Conservation (phyloP, 805 yeast species). For the Saturnispora zaruensis region DNA sequence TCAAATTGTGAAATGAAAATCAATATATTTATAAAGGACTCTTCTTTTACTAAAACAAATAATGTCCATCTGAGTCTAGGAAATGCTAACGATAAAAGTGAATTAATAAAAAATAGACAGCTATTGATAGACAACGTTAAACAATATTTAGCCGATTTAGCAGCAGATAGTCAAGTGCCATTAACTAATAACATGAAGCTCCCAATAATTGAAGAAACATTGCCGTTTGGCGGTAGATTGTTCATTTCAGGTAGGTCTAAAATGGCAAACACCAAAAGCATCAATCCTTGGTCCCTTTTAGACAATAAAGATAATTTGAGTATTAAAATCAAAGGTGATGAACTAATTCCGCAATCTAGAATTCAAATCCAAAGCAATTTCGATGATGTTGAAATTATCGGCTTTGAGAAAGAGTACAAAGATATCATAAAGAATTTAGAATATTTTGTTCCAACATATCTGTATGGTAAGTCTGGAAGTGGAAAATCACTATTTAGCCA, state of each 20-base stretch:
- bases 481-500: constrained; percentile 62
- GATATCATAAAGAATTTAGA: constrained; percentile 34
- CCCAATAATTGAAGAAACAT: constrained; percentile 37
- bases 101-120: constrained; percentile 15
- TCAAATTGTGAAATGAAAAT: constrained; percentile 21
- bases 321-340: constrained; percentile 37
- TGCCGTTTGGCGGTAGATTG: constrained; percentile 56
- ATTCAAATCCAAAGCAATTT: constrained; percentile 13
- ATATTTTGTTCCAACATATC: constrained; percentile 42
- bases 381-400: constrained; percentile 37
- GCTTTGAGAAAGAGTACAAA: constrained; percentile 41
- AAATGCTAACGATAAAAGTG: background rate
- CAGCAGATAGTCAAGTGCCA: constrained; percentile 18
- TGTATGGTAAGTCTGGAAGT: constrained; percentile 71
- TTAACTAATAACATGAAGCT: constrained; percentile 45
- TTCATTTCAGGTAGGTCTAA: constrained; percentile 18
- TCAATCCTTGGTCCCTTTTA: constrained; percentile 8
- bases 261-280: constrained; percentile 9
- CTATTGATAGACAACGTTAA: constrained; percentile 13
- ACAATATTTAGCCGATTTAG: constrained; percentile 9
- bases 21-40: constrained; percentile 46
- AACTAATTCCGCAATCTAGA: constrained; percentile 38
- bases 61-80: constrained; percentile 1
- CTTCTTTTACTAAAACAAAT: constrained; percentile 17
- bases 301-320: constrained; percentile 27